Evolutionary conservation across 768 basidiomycete genomes (phyloP).

Genomic region (Suillus lakei): DNA sequence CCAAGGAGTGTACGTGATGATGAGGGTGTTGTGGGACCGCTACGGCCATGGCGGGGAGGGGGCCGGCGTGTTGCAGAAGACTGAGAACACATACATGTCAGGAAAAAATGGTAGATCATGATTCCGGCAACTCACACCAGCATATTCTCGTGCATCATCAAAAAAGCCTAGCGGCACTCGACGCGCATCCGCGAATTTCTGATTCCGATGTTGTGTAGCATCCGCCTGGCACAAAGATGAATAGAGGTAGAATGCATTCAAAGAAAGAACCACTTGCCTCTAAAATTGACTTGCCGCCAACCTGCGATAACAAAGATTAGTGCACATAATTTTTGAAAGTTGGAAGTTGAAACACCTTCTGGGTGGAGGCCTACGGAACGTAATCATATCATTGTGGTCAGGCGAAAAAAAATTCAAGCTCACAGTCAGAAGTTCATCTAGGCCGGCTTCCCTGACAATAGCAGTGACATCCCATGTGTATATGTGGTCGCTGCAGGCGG

Average conservation of each 20-base stretch:
- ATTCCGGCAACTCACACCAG: not conserved
- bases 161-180: not conserved
- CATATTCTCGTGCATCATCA: not conserved
- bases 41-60: not conserved
- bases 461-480: constrained; percentile 1
- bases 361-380: not conserved
- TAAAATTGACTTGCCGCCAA: not conserved
- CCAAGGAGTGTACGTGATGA: not conserved
- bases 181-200: not conserved
- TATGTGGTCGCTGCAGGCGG: not conserved
- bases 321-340: not conserved
- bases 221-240: not conserved
- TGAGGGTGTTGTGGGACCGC: not conserved
- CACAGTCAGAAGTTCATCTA: not conserved
- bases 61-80: not conserved
- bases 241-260: not conserved
- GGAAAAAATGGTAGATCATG: not conserved
- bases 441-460: not conserved
- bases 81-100: not conserved
- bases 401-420: not conserved
- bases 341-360: not conserved
- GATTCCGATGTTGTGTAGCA: not conserved
- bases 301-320: not conserved
- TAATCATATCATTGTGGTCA: not conserved
- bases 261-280: not conserved